Base-by-base conservation (phyloP, 2,329 filamentous ascomycete species). In the Raffaelea deltoideospora region DNA sequence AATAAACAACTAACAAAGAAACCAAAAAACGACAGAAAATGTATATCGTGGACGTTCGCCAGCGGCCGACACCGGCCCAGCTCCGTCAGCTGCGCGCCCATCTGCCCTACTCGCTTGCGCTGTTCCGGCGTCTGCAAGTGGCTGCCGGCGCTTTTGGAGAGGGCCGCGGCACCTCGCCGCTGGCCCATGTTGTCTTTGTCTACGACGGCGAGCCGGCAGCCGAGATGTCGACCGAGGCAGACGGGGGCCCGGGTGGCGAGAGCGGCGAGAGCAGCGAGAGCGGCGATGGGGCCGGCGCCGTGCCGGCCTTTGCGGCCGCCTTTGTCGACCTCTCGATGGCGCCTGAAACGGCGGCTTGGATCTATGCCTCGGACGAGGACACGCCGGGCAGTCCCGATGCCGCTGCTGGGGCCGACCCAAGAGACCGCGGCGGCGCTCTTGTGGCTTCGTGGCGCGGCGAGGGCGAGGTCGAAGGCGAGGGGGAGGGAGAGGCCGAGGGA, bases 291-390 rank as follows among this genome's bases (percentile, higher is more conserved):
- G 22, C 21, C 22, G 7, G 10, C 6, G 3, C 15, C 14, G 31
- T 15, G 10, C 15, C 23, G 10, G 41, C 51, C 11, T 75, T 79
- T 48, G 63, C 66, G 1, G 68, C 67, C 1, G 71, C 69, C 1
- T 79, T 75, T 48, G 49, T 78, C 6, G 77, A 83, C 51, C 60
- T 76, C 17, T 66, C 66, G 4, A 62, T 61, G 37, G 62, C 65
- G 0, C 72, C 71, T 0, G 76, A 79, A 49, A 81, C 78, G 0
- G 68, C 80, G 42, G 57, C 73, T 22, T 80, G 71, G 67, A 47
- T 81, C 2, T 81, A 76, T 51, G 64, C 61, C 1, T 66, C 65
- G 0, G 48, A 69, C 3, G 67, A 75, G 41, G 53, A 57, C 38
- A n/a, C n/a, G n/a, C n/a, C n/a, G n/a, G n/a, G n/a, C n/a, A n/a